Percentiles rank a stretch among this genome's conserved stretches.
These are phyloP conservation scores for Bauhinia variegata DNA, from an alignment of 306 rosid genomes.

Conservation along the genomic window DNA sequence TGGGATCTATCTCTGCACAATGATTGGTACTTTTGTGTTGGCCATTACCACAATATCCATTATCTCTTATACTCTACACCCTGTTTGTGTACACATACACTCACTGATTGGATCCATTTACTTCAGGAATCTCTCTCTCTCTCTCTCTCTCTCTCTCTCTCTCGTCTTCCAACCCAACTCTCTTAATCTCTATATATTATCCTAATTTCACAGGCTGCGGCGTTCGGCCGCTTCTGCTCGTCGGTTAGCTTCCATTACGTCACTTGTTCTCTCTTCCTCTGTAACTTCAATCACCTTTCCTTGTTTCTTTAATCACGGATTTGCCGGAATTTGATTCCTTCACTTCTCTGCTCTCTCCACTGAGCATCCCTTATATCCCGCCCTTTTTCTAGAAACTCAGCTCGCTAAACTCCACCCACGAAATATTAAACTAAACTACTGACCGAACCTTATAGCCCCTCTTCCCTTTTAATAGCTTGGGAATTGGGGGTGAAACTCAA, in stretches of 20 bases:
- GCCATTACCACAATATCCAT: slow-evolving; percentile 4
- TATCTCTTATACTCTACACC: slow-evolving; percentile 7
- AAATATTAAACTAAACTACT: not conserved
- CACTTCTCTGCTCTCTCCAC: not conserved
- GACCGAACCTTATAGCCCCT: not conserved
- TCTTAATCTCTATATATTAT: not conserved
- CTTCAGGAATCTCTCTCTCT: not conserved
- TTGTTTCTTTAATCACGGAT: slow-evolving; percentile 21
- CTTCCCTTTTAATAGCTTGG: no score
- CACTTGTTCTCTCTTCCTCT: slow-evolving; percentile 23
- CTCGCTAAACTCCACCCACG: not conserved
- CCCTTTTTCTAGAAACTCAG: not conserved
- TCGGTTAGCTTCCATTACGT: slow-evolving; percentile 24
- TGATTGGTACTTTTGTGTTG: slow-evolving; percentile 41
- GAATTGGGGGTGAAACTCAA: not conserved
- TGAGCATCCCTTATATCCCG: slow-evolving; percentile 20
- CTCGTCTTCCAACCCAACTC: not conserved
- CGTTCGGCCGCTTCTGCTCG: slow-evolving; percentile 9
- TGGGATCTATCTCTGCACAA: slow-evolving; percentile 5
- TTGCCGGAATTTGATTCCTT: slow-evolving; percentile 19
- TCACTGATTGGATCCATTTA: slow-evolving; percentile 21
- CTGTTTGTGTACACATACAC: no score
- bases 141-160: no score
- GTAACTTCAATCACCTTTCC: not conserved
- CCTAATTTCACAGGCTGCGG: not conserved